Percentiles rank a stretch among this genome's conserved stretches.
phyloP scores from a whole-genome alignment of 805 yeast genomes.

The Ogataea nakhonphanomensis region DNA sequence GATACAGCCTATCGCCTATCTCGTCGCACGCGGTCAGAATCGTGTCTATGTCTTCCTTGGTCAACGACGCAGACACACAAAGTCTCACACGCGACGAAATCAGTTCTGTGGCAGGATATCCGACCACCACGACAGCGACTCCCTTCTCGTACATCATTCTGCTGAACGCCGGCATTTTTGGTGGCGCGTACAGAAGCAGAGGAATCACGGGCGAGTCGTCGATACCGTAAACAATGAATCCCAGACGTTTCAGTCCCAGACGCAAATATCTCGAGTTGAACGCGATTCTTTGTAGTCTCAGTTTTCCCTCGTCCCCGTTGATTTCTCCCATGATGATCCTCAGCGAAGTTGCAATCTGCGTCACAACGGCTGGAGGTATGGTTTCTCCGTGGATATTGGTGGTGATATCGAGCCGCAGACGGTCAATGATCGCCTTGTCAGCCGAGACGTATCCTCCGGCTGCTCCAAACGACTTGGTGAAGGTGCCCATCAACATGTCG shows the following conservation, averaged over 20 bases:
- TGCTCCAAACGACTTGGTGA: constrained; percentile 97
- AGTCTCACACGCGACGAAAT: constrained; percentile 86
- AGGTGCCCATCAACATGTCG: constrained; percentile 95
- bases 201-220: constrained; percentile 98
- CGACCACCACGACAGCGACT: constrained; percentile 93
- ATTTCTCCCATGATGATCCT: constrained; percentile 75
- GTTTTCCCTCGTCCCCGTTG: constrained; percentile 89
- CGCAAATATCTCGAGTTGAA: constrained; percentile 93
- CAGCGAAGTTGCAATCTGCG: constrained; percentile 80
- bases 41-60: constrained; percentile 89
- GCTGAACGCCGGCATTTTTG: constrained; percentile 91
- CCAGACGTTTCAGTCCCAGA: constrained; percentile 84
- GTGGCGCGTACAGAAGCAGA: constrained; percentile 78
- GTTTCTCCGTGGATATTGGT: constrained; percentile 80
- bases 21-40: constrained; percentile 67
- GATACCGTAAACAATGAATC: constrained; percentile 90
- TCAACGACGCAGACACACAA: constrained; percentile 88
- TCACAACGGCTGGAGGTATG: constrained; percentile 85
- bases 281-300: constrained; percentile 88
- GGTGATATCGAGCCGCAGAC: constrained; percentile 67
- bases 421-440: constrained; percentile 61
- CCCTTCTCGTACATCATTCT: constrained; percentile 74
- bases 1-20: constrained; percentile 70
- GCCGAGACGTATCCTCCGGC: constrained; percentile 98
- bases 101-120: constrained; percentile 96